Evolutionary conservation across 1,139 yeast genomes (phyloP), one percentile per base, ranked within the genome.

Genomic region (Pichia sp.): DNA sequence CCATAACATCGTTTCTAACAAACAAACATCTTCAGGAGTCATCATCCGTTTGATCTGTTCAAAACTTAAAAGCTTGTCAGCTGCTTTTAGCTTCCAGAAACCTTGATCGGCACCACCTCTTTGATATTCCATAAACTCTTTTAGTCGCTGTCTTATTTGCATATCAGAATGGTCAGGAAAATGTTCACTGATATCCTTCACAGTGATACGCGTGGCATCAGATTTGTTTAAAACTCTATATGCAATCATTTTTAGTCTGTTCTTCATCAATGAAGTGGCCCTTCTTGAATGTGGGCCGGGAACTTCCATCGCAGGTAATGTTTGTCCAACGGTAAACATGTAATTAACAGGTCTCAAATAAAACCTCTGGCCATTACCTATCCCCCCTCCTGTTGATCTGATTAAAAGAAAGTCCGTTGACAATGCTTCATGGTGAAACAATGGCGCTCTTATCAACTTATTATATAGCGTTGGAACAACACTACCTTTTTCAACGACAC

Each of bases 251-350:
- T 86, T 87, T 51, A 94, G 69, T 50, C 98, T 72, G 58, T 88
- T 90, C 59, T 92, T 90, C 44, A 92, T 81, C 27, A 95, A 90
- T 7, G 95, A 85, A 0, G 98, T 90, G 16, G 90, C 97, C 58
- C 88, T 88, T 63, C 98, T 77, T 1, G 97, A 87, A 62, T 94
- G 97, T 1, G 99, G 98, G 1, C 97, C 97, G 1, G 98, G 98
- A 27, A 94, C 83, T 59, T 88, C 96, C 43, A 85, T 84, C 3
- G 88, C 96, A 0, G 98, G 98, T 56, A 87, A 81, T 0, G 87
- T 76, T 60, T 94, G 96, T 1, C 99, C 99, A 6, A 90, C 95
- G 0, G 87, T 80, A 61, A 87, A 92, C 44, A 85, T 58, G 58
- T 81, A 80, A 47, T 83, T 81, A 36, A 92, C 72, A 28, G 73